Conservation (phyloP, 495 filamentous ascomycete genomes). For the Glonium stellatum region DNA sequence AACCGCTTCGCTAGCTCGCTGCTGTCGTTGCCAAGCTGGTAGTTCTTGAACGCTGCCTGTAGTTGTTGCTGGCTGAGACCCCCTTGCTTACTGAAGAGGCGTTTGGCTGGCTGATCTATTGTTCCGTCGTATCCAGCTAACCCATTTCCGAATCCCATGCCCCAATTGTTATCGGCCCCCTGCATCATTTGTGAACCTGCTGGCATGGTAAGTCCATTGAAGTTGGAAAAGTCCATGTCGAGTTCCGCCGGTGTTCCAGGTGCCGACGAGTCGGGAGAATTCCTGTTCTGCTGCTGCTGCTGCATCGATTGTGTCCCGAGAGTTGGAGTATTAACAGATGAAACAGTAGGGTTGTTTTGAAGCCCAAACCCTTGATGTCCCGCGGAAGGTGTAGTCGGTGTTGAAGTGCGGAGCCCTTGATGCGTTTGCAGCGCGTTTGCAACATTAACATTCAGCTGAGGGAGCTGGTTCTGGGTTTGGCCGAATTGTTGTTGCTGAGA, state of each 20-base stretch:
- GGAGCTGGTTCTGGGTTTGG: conserved; percentile 53
- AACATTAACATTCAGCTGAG: conserved; percentile 69
- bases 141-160: conserved; percentile 23
- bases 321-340: conserved; percentile 92
- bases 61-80: conserved; percentile 50
- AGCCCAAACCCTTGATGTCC: conserved; percentile 55
- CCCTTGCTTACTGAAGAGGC: conserved; percentile 78
- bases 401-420: conserved; percentile 76
- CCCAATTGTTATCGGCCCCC: conserved; percentile 20
- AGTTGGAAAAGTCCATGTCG: conserved; percentile 35
- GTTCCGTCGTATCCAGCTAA: conserved; percentile 48
- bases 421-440: conserved; percentile 53
- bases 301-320: conserved; percentile 50
- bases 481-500: conserved; percentile 60
- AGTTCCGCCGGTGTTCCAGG: conserved; percentile 65
- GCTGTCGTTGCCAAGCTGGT: conserved; percentile 61
- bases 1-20: conserved; percentile 64
- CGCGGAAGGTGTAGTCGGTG: conserved; percentile 77
- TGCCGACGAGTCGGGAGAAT: conserved; percentile 66
- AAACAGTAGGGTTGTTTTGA: conserved; percentile 94
- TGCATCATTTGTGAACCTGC: conserved; percentile 17
- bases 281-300: conserved; percentile 55
- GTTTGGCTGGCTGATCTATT: conserved; percentile 94
- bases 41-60: conserved; percentile 58
- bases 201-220: conserved; percentile 11